Conservation (phyloP, 768 basidiomycete species). For the Mycena filopes region DNA sequence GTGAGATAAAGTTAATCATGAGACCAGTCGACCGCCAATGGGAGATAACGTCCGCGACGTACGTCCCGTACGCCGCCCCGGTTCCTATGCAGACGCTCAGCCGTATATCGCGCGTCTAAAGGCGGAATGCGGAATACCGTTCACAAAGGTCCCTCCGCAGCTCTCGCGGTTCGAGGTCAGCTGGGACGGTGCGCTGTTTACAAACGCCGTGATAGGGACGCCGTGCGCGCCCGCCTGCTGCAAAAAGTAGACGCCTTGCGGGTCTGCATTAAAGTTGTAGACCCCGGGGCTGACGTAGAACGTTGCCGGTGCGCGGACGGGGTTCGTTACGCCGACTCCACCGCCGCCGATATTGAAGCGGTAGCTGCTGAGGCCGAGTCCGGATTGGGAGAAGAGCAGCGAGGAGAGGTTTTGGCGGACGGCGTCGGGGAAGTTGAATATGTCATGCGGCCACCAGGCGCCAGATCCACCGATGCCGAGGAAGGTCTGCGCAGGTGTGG, state of each 20-base stretch:
- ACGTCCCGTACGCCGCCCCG: conserved; percentile 53
- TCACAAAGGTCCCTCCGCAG: conserved; percentile 48
- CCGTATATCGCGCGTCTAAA: too few relatives aligned
- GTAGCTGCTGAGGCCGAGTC: conserved; percentile 54
- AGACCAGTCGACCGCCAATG: conserved; percentile 52
- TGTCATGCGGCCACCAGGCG: conserved; percentile 59
- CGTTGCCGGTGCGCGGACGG: conserved; percentile 49
- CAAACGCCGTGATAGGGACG: conserved; percentile 54
- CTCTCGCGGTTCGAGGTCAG: conserved; percentile 48
- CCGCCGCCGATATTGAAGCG: conserved; percentile 57
- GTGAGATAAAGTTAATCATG: conserved; percentile 51
- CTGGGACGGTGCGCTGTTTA: conserved; percentile 52
- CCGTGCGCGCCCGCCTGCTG: conserved; percentile 47
- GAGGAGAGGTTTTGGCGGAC: conserved; percentile 53
- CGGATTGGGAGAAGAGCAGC: conserved; percentile 50
- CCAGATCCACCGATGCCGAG: conserved; percentile 55
- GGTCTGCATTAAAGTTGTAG: conserved; percentile 52
- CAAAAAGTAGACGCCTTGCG: conserved; percentile 53
- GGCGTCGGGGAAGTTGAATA: conserved; percentile 51
- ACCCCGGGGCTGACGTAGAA: conserved; percentile 50
- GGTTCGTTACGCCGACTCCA: conserved; percentile 53
- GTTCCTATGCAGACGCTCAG: conserved; percentile 34
- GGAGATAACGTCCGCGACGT: conserved; percentile 51
- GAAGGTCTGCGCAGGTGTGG: conserved; percentile 48
- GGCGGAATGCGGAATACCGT: conserved; percentile 35